These are phyloP conservation scores for Daedaleopsis sinensis DNA, from an alignment of 768 basidiomycete genomes.

Conservation along the genomic window DNA sequence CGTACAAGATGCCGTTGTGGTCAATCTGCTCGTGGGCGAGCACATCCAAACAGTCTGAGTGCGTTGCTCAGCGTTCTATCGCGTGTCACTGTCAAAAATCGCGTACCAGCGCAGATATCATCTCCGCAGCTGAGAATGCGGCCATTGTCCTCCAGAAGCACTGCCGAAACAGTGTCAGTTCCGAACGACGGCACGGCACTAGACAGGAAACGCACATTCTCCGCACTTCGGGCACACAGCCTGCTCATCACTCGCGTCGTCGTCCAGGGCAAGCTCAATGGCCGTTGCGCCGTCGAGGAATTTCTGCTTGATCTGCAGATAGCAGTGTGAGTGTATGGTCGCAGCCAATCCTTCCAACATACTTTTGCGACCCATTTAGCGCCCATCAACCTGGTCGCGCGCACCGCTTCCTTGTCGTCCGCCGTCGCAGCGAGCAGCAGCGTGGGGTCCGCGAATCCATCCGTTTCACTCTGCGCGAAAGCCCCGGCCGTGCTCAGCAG, in stretches of 20 bases:
- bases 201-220: conserved; percentile 46
- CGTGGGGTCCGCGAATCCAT: conserved; percentile 54
- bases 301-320: conserved; percentile 41
- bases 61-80: too few species aligned
- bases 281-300: conserved; percentile 53
- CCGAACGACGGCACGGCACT: background rate
- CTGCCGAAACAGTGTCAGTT: conserved; percentile 29
- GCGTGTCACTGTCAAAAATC: background rate
- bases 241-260: conserved; percentile 47
- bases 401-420: conserved; percentile 56
- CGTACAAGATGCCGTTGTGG: conserved; percentile 65
- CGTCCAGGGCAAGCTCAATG: conserved; percentile 51
- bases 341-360: background rate
- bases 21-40: conserved; percentile 52
- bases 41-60: conserved; percentile 57
- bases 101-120: conserved; percentile 61
- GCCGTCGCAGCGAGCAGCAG: conserved; percentile 46
- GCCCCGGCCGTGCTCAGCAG: too few species aligned
- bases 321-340: background rate
- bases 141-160: conserved; percentile 52
- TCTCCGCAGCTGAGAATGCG: conserved; percentile 69
- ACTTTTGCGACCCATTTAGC: conserved; percentile 40
- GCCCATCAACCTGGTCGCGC: conserved; percentile 51
- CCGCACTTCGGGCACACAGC: conserved; percentile 66
- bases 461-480: conserved; percentile 40